Conservation (phyloP, 2,329 filamentous ascomycete species). For the Cytospora schulzeri region DNA sequence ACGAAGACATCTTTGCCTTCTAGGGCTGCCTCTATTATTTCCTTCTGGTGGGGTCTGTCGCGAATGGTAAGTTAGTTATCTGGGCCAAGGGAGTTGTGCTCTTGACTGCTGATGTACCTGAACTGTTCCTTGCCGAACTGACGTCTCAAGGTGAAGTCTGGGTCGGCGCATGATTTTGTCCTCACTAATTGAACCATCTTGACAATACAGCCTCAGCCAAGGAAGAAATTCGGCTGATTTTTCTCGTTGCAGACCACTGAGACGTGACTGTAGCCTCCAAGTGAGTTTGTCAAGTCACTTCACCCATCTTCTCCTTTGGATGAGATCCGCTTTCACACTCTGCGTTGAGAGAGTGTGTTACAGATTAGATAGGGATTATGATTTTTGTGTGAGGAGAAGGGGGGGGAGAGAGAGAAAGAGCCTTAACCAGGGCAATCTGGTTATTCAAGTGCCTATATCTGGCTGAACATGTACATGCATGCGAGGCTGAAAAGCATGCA, state of each 20-base stretch:
- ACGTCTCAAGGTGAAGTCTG: constrained; percentile 72
- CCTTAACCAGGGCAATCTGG: background rate
- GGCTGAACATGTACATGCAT: no score
- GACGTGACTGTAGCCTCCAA: constrained; percentile 15
- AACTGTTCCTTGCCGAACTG: constrained; percentile 77
- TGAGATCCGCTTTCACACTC: background rate
- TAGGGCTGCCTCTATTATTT: constrained; percentile 82
- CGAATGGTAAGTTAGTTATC: background rate
- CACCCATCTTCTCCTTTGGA: constrained; percentile 12
- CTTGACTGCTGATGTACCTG: constrained; percentile 50
- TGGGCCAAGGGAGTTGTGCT: constrained; percentile 19
- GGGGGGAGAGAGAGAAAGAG: no score
- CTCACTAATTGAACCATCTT: constrained; percentile 47
- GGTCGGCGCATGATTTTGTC: constrained; percentile 58
- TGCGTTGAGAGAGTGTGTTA: background rate
- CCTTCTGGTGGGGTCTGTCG: constrained; percentile 75
- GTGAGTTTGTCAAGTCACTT: constrained; percentile 15
- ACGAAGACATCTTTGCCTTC: constrained; percentile 89
- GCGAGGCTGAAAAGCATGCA: background rate
- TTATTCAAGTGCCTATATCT: background rate
- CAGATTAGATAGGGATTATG: background rate
- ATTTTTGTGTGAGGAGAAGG: background rate
- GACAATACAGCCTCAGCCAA: constrained; percentile 9
- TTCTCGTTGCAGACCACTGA: constrained; percentile 6
- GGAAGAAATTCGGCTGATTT: background rate